Percentiles rank a stretch among this genome's conserved stretches.
Evolutionary conservation across 2,329 filamentous ascomycete species (phyloP).

Genomic region (Cladosporium sp.): DNA sequence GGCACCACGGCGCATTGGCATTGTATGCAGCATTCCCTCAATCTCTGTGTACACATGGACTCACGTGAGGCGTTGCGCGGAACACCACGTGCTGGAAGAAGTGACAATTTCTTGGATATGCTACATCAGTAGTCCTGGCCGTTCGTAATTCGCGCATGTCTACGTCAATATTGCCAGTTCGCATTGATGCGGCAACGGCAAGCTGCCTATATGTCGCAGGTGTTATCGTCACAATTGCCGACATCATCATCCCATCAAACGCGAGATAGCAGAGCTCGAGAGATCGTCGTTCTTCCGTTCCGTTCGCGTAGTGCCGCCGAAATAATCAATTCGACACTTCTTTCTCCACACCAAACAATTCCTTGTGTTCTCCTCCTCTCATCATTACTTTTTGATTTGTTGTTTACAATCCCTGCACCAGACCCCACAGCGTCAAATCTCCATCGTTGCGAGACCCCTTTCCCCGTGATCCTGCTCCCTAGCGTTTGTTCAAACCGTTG

Average conservation of each 20-base stretch:
- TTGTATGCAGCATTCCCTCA: no score
- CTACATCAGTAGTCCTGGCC: neutral
- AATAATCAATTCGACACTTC: neutral
- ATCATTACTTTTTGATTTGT: neutral
- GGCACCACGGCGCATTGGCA: no score
- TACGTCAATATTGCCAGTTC: neutral
- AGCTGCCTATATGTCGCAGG: neutral
- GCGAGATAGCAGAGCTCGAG: neutral
- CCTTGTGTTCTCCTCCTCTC: neutral
- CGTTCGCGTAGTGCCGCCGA: neutral
- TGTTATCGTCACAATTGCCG: conserved; percentile 2
- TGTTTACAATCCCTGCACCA: no score
- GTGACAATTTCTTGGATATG: neutral
- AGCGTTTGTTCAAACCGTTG: neutral
- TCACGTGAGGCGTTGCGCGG: neutral
- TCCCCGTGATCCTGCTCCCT: conserved; percentile 9
- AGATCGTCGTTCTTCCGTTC: no score
- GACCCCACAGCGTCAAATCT: conserved; percentile 5
- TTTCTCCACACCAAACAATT: neutral
- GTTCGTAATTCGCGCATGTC: neutral
- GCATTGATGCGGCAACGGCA: neutral
- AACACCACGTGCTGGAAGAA: neutral
- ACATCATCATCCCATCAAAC: neutral
- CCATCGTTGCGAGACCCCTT: conserved; percentile 11
- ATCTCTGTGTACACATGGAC: neutral